phyloP scores from a whole-genome alignment of 441 rosid genomes.

The Pelargonium australe region DNA sequence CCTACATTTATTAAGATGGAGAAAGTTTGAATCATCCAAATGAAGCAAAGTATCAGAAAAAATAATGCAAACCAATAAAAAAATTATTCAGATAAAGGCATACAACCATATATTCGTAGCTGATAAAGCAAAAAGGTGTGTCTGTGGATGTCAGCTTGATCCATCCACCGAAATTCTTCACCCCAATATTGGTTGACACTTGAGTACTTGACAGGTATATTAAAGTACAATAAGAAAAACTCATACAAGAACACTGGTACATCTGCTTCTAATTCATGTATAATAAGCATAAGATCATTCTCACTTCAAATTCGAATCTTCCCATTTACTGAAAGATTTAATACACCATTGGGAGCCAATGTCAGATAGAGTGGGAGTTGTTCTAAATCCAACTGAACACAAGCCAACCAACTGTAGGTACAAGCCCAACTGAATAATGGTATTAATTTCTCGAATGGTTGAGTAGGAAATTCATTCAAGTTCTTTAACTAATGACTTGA shows the following conservation, averaged over 20 bases:
- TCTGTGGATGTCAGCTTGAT: not conserved
- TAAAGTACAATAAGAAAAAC: not conserved
- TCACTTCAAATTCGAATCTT: not conserved
- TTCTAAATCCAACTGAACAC: not conserved
- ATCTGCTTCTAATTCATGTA: not conserved
- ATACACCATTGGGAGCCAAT: not conserved
- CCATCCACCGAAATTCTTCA: not conserved
- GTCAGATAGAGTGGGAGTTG: not conserved
- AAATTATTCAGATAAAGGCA: not conserved
- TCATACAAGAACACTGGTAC: not conserved
- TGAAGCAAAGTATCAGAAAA: not conserved
- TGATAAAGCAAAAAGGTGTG: not conserved
- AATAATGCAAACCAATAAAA: not conserved
- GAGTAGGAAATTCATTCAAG: not conserved
- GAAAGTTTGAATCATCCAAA: constrained; percentile 5
- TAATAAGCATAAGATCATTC: not conserved
- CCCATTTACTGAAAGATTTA: not conserved
- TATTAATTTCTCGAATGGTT: not conserved
- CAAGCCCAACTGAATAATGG: not conserved
- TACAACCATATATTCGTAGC: not conserved
- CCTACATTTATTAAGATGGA: constrained; percentile 37
- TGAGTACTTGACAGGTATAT: not conserved
- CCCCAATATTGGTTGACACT: not conserved
- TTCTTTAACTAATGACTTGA: not conserved
- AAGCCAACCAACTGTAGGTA: not conserved